Base-by-base conservation (phyloP, 2,329 filamentous ascomycete species). In the Aspergillus intermedius region DNA sequence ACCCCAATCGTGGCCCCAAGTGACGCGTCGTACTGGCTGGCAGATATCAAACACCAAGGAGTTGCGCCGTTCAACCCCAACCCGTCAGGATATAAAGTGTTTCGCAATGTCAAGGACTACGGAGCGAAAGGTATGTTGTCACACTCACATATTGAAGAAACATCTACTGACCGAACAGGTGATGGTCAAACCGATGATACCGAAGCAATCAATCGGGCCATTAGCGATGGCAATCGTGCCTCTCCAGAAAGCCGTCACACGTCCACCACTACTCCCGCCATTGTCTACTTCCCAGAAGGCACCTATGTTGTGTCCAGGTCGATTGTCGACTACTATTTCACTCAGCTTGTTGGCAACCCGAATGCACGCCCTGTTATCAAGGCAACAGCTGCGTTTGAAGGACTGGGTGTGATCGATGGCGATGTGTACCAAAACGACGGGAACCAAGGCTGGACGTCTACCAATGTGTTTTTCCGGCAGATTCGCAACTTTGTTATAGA, bases 401-500 rank as follows among this genome's bases (percentile, higher is more conserved):
- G 77, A 23, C 66, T 82, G 17, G 81, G 77, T 15, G 58, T 84
- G 49, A 78, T 85, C 46, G 78, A 83, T 59, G 77, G 73, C 35
- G 75, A 80, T 57, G 74, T 72, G 19, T 77, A 82, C 56, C 63
- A 76, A 59, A 60, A 54, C 5, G 61, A 64, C 49, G 65, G 62
- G 22, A 65, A 65, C 9, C 62, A 73, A 54, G 66, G 62, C 35
- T 67, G 60, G 61, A 54, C 66, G 23, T 67, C 77, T 3, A 80
- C 77, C 32, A 82, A 80, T 55, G 78, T 84, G 8, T 87, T 87
- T 65, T 83, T 76, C 60, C 74, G 82, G 41, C 79, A 82, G 54
- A 76, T 87, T 49, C 74, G 82, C 7, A 87, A 88, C 59, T 74
- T 88, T 44, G 70, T 82, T 48, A 71, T 87, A 35, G 83, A 87